Base-by-base conservation (phyloP, 177 flowering plant genomes). In the Vitis hybrid region DNA sequence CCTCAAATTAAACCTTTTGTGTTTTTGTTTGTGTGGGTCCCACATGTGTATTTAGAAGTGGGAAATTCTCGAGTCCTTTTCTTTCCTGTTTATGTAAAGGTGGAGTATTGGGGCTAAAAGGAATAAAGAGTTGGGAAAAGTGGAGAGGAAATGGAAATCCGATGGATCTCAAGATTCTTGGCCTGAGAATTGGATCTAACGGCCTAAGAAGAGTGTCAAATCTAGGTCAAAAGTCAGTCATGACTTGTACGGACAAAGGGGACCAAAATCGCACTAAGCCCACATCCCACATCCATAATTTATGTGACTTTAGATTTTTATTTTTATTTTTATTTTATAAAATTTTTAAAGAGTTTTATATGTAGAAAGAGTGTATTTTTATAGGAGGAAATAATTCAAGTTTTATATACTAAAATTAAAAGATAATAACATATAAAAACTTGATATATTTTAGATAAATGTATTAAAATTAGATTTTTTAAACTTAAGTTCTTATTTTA, bases 81-180 rank as follows among this genome's bases (percentile, higher is more conserved):
- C 48, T 26, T 15, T 29, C n/a, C 50, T 31, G 39, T 49, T 39
- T 61, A 61, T 63, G 50, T 16, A 18, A 45, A 48, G 29, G 53
- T 14, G 22, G 49, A 20, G 12, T n/a, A 29, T 39, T 39, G 1
- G 20, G 20, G 2, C 11, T 2, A 9, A 48, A 61, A 10, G 22
- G 45, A 39, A 45, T 39, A 48, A 62, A 62, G 10, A 20, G 39
- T 15, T 16, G 60, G 11, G 16, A 39, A 10, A 9, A 29, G 14
- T 14, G n/a, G 57, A 55, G 22, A 22, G n/a, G 67, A 50, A 63
- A 71, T 50, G 68, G 34, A n/a, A 45, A 39, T 45, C 68, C 50
- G 39, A 22, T 66, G 71, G 68, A 57, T 68, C 63, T 57, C 61
- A 61, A 68, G 72, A 74, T 68, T 74, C 76, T 59, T 39, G 63